phyloP scores from a whole-genome alignment of 1,284 basidiomycete species.

The Fomitopsis palustris region DNA sequence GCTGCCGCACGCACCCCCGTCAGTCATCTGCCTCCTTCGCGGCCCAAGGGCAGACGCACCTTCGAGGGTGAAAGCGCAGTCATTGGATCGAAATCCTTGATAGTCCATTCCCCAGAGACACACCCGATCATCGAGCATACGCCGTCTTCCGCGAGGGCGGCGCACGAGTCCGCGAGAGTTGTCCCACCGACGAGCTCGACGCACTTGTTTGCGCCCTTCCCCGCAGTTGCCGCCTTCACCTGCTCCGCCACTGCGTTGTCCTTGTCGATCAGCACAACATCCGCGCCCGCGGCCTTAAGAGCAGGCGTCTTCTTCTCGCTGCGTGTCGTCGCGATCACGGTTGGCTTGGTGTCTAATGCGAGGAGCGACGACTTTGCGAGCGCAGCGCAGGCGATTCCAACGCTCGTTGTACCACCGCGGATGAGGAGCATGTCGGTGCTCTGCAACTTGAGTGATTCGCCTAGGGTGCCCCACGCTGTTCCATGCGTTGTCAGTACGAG shows the following conservation, averaged over 20 bases:
- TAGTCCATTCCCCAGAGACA: conserved; percentile 9
- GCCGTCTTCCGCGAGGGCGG: not conserved
- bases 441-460: conserved; percentile 7
- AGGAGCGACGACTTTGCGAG: conserved; percentile 10
- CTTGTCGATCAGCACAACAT: conserved; percentile 5
- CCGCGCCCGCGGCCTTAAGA: conserved; percentile 5
- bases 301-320: conserved; percentile 2
- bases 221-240: conserved; percentile 6
- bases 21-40: not conserved
- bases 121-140: conserved; percentile 7
- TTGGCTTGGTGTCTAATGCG: conserved; percentile 2
- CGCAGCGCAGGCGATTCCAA: conserved; percentile 8
- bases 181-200: conserved; percentile 9
- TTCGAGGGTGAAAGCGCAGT: not conserved
- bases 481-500: not conserved
- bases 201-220: conserved; percentile 6
- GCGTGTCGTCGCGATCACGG: conserved; percentile 8
- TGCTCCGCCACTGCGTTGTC: not conserved
- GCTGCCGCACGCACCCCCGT: not conserved
- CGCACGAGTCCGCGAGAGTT: conserved; percentile 5
- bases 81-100: conserved; percentile 10
- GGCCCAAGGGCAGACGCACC: not conserved
- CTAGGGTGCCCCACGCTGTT: conserved; percentile 8
- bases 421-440: conserved; percentile 7
- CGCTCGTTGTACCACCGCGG: conserved; percentile 11